Evolutionary conservation across 495 filamentous ascomycete species (phyloP).

Genomic region (Neurospora terricola): DNA sequence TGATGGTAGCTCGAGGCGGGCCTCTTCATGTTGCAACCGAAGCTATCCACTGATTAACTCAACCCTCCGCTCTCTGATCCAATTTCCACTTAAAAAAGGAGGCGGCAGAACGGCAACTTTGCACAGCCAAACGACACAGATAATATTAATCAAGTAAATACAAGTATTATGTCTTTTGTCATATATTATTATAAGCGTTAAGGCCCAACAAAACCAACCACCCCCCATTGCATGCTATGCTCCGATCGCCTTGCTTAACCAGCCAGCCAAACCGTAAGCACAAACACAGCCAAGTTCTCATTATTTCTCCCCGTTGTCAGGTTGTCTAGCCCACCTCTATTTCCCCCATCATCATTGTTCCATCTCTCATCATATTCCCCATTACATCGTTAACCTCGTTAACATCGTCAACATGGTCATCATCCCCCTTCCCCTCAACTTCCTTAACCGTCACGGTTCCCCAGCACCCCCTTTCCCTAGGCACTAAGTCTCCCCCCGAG

Average conservation of each 20-base stretch:
- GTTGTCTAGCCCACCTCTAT: neutral
- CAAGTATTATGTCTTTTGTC: neutral
- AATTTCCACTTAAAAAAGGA: neutral
- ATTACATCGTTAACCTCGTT: neutral
- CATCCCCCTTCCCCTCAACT: neutral
- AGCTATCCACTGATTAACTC: no score
- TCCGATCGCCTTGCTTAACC: neutral
- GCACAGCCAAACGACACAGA: neutral
- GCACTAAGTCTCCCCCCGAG: neutral
- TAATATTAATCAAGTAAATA: neutral
- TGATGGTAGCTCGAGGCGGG: no score
- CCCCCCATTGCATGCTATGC: conserved; percentile 9
- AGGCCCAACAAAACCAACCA: conserved; percentile 2
- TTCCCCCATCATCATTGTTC: neutral
- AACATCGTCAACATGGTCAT: neutral
- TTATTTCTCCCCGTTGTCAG: neutral
- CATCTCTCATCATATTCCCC: neutral
- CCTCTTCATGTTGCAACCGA: no score
- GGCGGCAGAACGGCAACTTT: neutral
- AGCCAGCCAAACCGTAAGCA: neutral
- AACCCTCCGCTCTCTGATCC: no score
- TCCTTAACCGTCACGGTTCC: neutral
- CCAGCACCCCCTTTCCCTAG: neutral
- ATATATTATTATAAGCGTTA: conserved; percentile 9
- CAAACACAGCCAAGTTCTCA: neutral